These are phyloP conservation scores for Edhazardia aedis DNA, from an alignment of 371 early-diverging fungal species.

Conservation along the genomic window DNA sequence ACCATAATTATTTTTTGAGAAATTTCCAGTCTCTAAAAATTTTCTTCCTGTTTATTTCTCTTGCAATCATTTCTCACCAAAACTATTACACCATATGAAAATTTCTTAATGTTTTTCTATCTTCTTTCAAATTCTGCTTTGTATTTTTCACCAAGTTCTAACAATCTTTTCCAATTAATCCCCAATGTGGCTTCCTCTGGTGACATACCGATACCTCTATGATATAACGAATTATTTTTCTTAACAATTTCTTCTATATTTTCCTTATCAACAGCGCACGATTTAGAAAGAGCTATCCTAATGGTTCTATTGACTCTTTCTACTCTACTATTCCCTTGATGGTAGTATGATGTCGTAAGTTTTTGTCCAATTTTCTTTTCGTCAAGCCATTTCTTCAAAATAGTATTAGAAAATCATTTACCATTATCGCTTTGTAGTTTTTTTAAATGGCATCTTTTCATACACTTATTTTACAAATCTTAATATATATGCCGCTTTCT, in stretches of 20 bases:
- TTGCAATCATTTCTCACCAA: too few relatives aligned
- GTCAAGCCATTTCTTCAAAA: not conserved
- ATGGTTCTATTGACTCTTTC: constrained; percentile 4
- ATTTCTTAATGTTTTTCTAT: too few relatives aligned
- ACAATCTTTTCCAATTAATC: too few relatives aligned
- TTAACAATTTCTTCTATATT: not conserved
- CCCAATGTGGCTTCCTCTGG: constrained; percentile 4
- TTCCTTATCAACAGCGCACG: not conserved
- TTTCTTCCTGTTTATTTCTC: too few relatives aligned
- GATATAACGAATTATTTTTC: not conserved
- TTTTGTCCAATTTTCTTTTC: not conserved
- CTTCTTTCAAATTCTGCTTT: too few relatives aligned
- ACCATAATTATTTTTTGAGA: too few relatives aligned
- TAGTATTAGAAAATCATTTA: not conserved
- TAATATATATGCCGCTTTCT: not conserved
- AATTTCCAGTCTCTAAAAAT: too few relatives aligned
- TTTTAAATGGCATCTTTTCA: too few relatives aligned
- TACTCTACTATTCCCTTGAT: not conserved
- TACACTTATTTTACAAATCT: not conserved
- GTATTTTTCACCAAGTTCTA: too few relatives aligned
- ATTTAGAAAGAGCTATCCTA: not conserved
- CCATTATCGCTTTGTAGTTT: not conserved
- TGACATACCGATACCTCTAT: constrained; percentile 4
- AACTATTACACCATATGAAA: too few relatives aligned
- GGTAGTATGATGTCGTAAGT: not conserved